Evolutionary conservation across 805 yeast genomes (phyloP).

Genomic region (Metschnikowia picachoensis): DNA sequence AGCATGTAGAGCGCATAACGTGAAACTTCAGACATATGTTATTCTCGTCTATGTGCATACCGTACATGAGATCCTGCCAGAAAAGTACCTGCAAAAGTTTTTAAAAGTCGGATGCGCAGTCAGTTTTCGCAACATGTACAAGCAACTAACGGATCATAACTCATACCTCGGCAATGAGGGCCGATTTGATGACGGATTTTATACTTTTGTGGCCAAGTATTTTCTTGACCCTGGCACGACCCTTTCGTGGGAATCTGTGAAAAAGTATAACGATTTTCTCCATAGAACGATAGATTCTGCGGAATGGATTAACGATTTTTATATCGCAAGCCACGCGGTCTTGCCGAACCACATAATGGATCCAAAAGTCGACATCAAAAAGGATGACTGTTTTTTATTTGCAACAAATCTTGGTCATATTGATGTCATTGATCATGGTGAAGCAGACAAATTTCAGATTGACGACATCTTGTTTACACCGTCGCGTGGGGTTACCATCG

Average conservation of each 20-base stretch:
- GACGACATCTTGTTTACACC: slow-evolving; percentile 9
- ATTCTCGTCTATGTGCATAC: slow-evolving; percentile 8
- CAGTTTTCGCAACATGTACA: slow-evolving; percentile 7
- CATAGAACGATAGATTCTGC: slow-evolving; percentile 5
- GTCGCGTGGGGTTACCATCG: slow-evolving; percentile 9
- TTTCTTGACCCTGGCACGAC: slow-evolving; percentile 4
- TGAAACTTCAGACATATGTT: slow-evolving; percentile 6
- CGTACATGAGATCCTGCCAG: slow-evolving; percentile 5
- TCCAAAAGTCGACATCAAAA: neutral
- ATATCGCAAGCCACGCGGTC: slow-evolving; percentile 5
- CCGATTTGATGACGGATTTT: slow-evolving; percentile 10
- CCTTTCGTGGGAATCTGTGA: slow-evolving; percentile 8
- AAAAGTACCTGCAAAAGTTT: slow-evolving; percentile 3
- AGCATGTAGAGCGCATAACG: slow-evolving; percentile 5
- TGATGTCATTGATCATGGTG: slow-evolving; percentile 2
- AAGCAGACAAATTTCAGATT: slow-evolving; percentile 2
- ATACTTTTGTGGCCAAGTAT: slow-evolving; percentile 3
- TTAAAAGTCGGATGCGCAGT: slow-evolving; percentile 9
- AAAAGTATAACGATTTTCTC: slow-evolving; percentile 7
- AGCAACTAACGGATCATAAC: slow-evolving; percentile 3
- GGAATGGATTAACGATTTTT: slow-evolving; percentile 8
- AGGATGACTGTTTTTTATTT: slow-evolving; percentile 8
- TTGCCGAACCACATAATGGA: slow-evolving; percentile 7
- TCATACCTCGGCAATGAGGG: slow-evolving; percentile 5
- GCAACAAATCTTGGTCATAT: slow-evolving; percentile 8